Evolutionary conservation across 371 early-diverging fungal species (phyloP).

Genomic region (Mortierella sp.): DNA sequence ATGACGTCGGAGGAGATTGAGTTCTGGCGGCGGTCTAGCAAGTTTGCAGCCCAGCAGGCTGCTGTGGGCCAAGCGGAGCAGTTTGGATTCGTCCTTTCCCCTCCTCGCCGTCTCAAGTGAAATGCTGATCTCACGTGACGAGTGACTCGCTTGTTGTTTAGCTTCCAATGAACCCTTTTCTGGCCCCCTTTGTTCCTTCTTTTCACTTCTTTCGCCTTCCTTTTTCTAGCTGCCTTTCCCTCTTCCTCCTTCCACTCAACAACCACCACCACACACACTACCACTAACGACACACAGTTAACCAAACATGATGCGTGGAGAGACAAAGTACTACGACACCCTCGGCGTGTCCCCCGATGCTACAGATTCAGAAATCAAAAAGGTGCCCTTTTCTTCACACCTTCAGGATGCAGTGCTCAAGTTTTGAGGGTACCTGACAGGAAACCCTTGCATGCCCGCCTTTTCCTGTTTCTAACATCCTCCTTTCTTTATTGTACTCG

Average conservation of each 20-base stretch:
- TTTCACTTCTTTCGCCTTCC: conserved; percentile 4
- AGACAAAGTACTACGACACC: conserved; percentile 87
- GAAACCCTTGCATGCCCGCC: not conserved
- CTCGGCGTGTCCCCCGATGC: conserved; percentile 90
- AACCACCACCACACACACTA: not conserved
- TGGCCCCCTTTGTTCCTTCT: not conserved
- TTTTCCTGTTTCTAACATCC: not conserved
- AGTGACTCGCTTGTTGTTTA: conserved; percentile 3
- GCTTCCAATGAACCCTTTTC: not conserved
- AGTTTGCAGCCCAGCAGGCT: not conserved
- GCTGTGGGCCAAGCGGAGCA: not conserved
- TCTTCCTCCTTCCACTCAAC: not conserved
- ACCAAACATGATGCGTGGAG: conserved; percentile 38
- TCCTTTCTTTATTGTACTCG: not conserved
- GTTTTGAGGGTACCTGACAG: not conserved
- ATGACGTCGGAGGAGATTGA: conserved; percentile 4
- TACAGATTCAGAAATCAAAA: conserved; percentile 88
- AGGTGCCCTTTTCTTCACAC: conserved; percentile 47
- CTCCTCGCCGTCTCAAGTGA: not conserved
- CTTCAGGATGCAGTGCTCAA: not conserved
- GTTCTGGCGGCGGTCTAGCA: not conserved
- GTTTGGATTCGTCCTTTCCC: not conserved
- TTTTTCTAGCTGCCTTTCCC: not conserved
- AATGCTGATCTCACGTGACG: not conserved
- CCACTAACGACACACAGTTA: not conserved